Conservation (phyloP, 768 basidiomycete species). For the Rhizopogon rudus region DNA sequence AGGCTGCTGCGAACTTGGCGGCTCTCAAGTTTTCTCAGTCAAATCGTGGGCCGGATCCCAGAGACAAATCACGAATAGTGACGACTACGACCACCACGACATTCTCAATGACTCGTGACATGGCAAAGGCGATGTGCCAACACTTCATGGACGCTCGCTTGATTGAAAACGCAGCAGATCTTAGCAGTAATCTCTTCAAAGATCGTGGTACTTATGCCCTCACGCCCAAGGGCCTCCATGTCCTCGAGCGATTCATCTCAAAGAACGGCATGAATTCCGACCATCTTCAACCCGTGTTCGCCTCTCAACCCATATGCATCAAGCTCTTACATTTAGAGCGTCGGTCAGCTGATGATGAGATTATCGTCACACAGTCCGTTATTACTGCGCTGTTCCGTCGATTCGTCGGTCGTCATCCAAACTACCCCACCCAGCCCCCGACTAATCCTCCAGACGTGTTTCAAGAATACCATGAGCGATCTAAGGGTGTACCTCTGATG, state of each 20-base stretch:
- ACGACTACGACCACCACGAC: constrained; percentile 99
- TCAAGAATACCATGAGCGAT: constrained; percentile 73
- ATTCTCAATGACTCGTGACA: constrained; percentile 99
- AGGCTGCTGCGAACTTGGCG: constrained; percentile 89
- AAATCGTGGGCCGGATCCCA: constrained; percentile 95
- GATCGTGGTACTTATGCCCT: constrained; percentile 94
- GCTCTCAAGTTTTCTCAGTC: constrained; percentile 99
- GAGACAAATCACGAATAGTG: constrained; percentile 95
- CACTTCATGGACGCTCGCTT: constrained; percentile 99
- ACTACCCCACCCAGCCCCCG: constrained; percentile 52
- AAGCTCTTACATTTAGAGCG: constrained; percentile 97
- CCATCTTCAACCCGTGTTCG: constrained; percentile 85
- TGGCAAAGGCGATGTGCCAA: constrained; percentile 99
- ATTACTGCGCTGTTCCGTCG: constrained; percentile 93
- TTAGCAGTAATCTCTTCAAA: constrained; percentile 86
- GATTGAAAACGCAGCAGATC: constrained; percentile 95
- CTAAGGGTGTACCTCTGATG: constrained; percentile 65
- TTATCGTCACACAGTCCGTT: constrained; percentile 91
- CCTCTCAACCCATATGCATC: constrained; percentile 92
- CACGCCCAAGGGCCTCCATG: constrained; percentile 97
- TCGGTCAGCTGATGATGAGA: constrained; percentile 90
- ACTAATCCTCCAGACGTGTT: constrained; percentile 53
- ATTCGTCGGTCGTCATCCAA: constrained; percentile 87
- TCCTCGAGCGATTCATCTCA: constrained; percentile 98
- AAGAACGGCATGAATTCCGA: constrained; percentile 98